Conservation (phyloP, 73 alveolate species). For the Stentor coeruleus region DNA sequence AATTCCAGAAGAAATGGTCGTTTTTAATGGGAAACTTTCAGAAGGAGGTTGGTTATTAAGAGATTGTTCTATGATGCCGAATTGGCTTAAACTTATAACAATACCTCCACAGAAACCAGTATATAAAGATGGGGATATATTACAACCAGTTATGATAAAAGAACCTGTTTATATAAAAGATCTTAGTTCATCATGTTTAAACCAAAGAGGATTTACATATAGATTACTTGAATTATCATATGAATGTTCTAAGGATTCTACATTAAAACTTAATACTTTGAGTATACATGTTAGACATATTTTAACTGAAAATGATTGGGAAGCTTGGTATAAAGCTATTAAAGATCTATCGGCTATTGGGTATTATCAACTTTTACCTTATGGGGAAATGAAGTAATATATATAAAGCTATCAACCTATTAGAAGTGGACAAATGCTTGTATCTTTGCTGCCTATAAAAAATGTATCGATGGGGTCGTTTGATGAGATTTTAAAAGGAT, state of each 20-base stretch:
- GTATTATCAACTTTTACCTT: neutral
- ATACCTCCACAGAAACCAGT: conserved; percentile 7
- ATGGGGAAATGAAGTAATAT: neutral
- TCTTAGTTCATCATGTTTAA: neutral
- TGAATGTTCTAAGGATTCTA: neutral
- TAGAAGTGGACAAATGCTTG: neutral
- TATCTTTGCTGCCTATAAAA: neutral
- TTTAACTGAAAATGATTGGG: neutral
- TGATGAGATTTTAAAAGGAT: neutral
- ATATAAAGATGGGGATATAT: neutral
- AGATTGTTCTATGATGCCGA: neutral
- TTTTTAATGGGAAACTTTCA: neutral
- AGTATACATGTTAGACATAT: conserved; percentile 4
- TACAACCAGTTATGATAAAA: neutral
- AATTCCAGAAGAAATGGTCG: neutral
- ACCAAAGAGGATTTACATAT: neutral
- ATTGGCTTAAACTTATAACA: neutral
- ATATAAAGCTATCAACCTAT: neutral
- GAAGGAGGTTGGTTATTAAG: neutral
- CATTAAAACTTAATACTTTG: neutral
- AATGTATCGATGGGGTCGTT: neutral
- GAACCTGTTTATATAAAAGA: neutral
- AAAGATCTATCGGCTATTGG: neutral
- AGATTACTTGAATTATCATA: neutral
- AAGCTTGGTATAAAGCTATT: neutral